These are phyloP conservation scores for Termitomyces sp. DNA, from an alignment of 768 basidiomycete species.

Conservation along the genomic window DNA sequence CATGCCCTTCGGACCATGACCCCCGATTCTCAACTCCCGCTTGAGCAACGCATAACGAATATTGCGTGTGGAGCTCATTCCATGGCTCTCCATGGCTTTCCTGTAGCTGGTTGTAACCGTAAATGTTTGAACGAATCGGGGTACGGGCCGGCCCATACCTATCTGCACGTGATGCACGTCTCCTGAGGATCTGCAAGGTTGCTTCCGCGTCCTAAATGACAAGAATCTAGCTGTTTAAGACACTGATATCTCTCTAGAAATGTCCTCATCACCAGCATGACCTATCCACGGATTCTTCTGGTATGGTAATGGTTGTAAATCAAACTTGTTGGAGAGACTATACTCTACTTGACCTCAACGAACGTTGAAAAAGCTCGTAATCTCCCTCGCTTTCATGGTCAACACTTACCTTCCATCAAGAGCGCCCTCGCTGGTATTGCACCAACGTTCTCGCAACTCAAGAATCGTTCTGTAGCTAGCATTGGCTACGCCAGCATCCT, in stretches of 20 bases:
- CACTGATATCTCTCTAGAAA: too few species aligned
- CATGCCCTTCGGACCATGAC: not conserved
- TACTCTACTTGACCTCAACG: slow-evolving; percentile 25
- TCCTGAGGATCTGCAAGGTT: too few species aligned
- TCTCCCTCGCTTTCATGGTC: slow-evolving; percentile 29
- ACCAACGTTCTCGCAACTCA: slow-evolving; percentile 27
- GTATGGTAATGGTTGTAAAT: slow-evolving; percentile 31
- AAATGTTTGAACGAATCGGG: not conserved
- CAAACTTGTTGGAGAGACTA: slow-evolving; percentile 32
- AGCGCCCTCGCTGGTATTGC: slow-evolving; percentile 29
- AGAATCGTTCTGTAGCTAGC: slow-evolving; percentile 32
- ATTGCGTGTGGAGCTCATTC: not conserved
- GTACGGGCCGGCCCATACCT: not conserved
- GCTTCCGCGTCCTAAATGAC: too few species aligned
- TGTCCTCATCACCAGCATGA: not conserved
- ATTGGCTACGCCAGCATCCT: slow-evolving; percentile 31
- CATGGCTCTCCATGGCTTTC: too few species aligned
- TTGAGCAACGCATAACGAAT: not conserved
- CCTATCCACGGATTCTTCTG: not conserved
- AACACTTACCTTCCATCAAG: slow-evolving; percentile 32
- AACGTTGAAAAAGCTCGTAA: slow-evolving; percentile 22
- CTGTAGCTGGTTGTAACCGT: too few species aligned
- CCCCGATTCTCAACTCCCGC: not conserved
- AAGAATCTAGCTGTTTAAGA: too few species aligned
- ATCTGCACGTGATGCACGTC: not conserved